phyloP scores from a whole-genome alignment of 345 rosid species.

The Dovyalis caffra region DNA sequence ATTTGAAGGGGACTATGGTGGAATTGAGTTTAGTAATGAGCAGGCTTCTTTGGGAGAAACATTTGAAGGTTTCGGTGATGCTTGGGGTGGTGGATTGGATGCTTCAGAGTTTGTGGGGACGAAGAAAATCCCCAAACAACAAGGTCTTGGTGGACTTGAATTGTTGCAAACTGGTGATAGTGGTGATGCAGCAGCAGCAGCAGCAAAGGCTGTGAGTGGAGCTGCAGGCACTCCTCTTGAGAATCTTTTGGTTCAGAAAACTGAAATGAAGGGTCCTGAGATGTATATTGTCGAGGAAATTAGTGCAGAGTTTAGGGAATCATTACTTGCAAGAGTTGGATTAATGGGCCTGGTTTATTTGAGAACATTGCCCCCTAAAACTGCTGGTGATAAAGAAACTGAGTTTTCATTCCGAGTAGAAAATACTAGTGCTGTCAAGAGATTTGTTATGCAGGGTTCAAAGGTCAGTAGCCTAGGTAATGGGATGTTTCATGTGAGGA shows the following conservation, averaged over 20 bases:
- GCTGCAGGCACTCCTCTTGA: constrained; percentile 60
- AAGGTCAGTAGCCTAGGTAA: constrained; percentile 77
- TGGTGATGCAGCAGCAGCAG: constrained; percentile 36
- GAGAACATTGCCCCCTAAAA: constrained; percentile 75
- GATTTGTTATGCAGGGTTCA: constrained; percentile 74
- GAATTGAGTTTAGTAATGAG: constrained; percentile 85
- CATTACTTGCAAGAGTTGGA: constrained; percentile 88
- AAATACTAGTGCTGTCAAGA: constrained; percentile 65
- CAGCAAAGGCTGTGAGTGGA: constrained; percentile 41
- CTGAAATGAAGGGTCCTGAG: constrained; percentile 96
- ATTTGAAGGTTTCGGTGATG: constrained; percentile 82
- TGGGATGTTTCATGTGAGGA: constrained; percentile 90
- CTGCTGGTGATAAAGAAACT: constrained; percentile 71
- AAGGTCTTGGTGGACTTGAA: constrained; percentile 96
- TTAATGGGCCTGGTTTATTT: constrained; percentile 86
- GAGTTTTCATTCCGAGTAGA: constrained; percentile 91
- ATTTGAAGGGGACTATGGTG: constrained; percentile 95
- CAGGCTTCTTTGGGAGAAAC: constrained; percentile 91
- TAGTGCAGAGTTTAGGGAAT: constrained; percentile 94
- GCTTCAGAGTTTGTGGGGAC: constrained; percentile 88
- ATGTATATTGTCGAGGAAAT: constrained; percentile 85
- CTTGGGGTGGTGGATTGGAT: constrained; percentile 99
- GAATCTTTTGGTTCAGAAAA: constrained; percentile 63
- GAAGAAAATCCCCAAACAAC: constrained; percentile 63
- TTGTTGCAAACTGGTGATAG: constrained; percentile 73